Percentiles rank a stretch among this genome's conserved stretches.
phyloP scores from a whole-genome alignment of 352 stramenopile species.

The Phytophthora capsici region DNA sequence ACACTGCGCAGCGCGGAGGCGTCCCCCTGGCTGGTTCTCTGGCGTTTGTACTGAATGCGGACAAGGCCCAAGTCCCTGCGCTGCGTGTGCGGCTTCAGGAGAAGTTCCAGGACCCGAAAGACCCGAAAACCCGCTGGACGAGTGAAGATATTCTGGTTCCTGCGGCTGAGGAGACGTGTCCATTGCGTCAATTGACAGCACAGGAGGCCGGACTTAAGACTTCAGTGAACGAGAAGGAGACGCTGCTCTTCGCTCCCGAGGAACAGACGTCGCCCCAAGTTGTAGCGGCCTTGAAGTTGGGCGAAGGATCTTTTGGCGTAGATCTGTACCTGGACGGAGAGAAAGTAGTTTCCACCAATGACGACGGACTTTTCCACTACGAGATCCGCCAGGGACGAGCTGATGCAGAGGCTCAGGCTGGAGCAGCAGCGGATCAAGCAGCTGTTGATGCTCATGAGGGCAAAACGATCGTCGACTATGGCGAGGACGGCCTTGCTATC shows the following conservation, averaged over 20 bases:
- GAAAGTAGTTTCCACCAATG: slow-evolving; percentile 72
- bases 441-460: slow-evolving; percentile 82
- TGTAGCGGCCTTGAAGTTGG: slow-evolving; percentile 58
- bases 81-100: slow-evolving; percentile 67
- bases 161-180: slow-evolving; percentile 39
- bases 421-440: slow-evolving; percentile 27
- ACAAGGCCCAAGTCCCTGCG: slow-evolving; percentile 44
- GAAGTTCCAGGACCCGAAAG: slow-evolving; percentile 53
- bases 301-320: slow-evolving; percentile 55
- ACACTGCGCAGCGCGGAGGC: slow-evolving; percentile 21
- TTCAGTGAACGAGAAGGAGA: slow-evolving; percentile 20
- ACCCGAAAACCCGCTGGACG: slow-evolving; percentile 67
- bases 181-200: slow-evolving; percentile 42
- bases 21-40: slow-evolving; percentile 51
- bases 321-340: slow-evolving; percentile 72
- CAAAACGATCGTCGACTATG: slow-evolving; percentile 97
- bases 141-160: slow-evolving; percentile 54
- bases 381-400: slow-evolving; percentile 79
- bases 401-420: slow-evolving; percentile 31
- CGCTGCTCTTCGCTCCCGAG: slow-evolving; percentile 47
- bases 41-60: slow-evolving; percentile 56
- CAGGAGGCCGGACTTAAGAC: slow-evolving; percentile 45
- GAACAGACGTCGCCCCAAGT: slow-evolving; percentile 27
- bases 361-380: slow-evolving; percentile 74
- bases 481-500: slow-evolving; percentile 97